These are phyloP conservation scores for Triticum dicoccoides DNA, from an alignment of 176 grass and related monocot genomes.

Conservation along the genomic window DNA sequence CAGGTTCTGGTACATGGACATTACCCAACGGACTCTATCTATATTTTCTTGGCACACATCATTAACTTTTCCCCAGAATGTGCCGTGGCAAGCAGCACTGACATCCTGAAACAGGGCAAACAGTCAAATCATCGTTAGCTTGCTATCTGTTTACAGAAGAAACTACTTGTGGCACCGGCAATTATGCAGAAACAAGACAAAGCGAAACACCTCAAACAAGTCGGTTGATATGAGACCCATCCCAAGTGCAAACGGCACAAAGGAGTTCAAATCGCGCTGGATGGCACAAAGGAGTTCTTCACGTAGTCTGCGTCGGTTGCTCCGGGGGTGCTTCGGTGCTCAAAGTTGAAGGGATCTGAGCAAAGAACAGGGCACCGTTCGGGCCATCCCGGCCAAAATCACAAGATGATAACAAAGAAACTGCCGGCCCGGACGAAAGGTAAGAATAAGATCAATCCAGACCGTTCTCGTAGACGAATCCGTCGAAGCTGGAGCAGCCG, in stretches of 20 bases:
- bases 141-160: neutral
- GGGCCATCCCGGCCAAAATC: no score
- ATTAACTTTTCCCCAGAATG: constrained; percentile 50
- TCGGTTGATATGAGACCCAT: constrained; percentile 88
- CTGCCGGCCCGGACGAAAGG: no score
- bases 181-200: neutral
- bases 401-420: no score
- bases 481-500: no score
- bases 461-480: no score
- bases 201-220: constrained; percentile 52
- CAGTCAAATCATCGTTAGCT: neutral
- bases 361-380: no score
- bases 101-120: constrained; percentile 54
- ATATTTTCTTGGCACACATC: constrained; percentile 45
- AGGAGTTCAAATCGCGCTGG: constrained; percentile 55
- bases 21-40: constrained; percentile 60
- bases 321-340: neutral
- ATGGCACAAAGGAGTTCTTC: no score
- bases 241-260: constrained; percentile 86
- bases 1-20: neutral
- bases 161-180: neutral
- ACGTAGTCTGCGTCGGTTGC: constrained; percentile 43
- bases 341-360: no score
- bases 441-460: no score
- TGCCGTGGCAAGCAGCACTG: constrained; percentile 53